Evolutionary conservation across 176 grass and related monocot genomes (phyloP).

Genomic region (Oryza meyeriana): DNA sequence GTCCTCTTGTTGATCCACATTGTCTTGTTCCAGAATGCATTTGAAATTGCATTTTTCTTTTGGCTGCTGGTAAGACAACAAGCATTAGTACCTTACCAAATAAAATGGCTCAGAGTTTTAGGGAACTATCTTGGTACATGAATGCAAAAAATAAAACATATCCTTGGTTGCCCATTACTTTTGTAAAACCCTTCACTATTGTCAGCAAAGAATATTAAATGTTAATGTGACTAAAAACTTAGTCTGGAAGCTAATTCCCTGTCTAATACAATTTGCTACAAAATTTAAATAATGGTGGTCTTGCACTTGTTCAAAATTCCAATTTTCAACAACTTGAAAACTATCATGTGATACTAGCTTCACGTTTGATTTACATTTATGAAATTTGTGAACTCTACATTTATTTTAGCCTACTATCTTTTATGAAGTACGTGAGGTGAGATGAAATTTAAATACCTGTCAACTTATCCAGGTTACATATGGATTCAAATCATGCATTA

Average conservation of each 20-base stretch:
- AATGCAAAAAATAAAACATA: neutral
- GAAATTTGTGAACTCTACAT: neutral
- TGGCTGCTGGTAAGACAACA: constrained; percentile 64
- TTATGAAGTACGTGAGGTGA: neutral
- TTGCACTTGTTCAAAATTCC: neutral
- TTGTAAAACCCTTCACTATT: neutral
- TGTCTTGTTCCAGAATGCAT: constrained; percentile 77
- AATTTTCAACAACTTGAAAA: neutral
- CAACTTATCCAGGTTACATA: constrained; percentile 40
- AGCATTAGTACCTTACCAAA: no score
- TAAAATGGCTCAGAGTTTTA: neutral
- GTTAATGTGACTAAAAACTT: neutral
- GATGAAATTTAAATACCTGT: neutral
- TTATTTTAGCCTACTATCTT: neutral
- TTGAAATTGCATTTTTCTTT: constrained; percentile 82
- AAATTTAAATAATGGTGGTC: neutral
- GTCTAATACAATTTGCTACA: neutral
- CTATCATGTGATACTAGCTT: neutral
- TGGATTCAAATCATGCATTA: constrained; percentile 59
- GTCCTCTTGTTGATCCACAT: constrained; percentile 80
- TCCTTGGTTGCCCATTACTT: neutral
- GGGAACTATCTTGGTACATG: neutral
- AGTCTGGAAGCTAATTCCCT: neutral
- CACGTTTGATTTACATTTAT: no score
- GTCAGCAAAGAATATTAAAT: neutral